Evolutionary conservation across 139 green algal species (phyloP).

Genomic region (Nannochloris sp.): DNA sequence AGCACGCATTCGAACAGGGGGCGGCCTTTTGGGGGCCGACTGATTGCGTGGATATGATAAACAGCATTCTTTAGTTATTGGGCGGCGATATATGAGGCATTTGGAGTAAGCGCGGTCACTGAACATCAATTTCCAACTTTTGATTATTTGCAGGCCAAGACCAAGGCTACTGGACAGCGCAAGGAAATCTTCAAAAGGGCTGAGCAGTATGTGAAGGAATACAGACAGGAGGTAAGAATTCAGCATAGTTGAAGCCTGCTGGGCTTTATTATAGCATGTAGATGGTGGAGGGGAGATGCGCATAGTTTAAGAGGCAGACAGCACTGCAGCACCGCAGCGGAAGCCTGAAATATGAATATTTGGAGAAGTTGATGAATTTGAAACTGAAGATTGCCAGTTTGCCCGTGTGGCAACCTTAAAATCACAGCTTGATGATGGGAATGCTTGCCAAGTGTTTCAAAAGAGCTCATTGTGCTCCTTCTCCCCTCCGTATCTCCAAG

Average conservation of each 20-base stretch:
- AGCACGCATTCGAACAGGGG: not conserved
- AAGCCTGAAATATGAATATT: no score
- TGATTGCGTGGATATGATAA: not conserved
- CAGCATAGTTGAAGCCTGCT: not conserved
- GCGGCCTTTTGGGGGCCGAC: not conserved
- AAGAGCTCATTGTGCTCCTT: not conserved
- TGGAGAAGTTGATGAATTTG: no score
- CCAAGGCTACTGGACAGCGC: slow-evolving; percentile 51
- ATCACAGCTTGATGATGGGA: no score
- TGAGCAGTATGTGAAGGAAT: slow-evolving; percentile 97
- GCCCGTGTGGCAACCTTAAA: no score
- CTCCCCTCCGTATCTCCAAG: no score
- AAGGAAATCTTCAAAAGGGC: slow-evolving; percentile 94
- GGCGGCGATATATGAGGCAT: not conserved
- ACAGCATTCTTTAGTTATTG: not conserved
- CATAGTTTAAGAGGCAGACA: not conserved
- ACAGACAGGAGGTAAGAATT: slow-evolving; percentile 70
- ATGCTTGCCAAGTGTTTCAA: not conserved
- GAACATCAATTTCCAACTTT: not conserved
- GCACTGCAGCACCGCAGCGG: not conserved
- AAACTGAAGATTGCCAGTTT: no score
- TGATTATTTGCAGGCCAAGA: slow-evolving; percentile 23
- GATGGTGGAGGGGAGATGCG: no score
- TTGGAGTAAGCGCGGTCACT: not conserved
- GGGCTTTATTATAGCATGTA: not conserved